Evolutionary conservation across 805 yeast species (phyloP), one percentile per base, ranked within the genome.

Genomic region (Ogataea degrootiae): DNA sequence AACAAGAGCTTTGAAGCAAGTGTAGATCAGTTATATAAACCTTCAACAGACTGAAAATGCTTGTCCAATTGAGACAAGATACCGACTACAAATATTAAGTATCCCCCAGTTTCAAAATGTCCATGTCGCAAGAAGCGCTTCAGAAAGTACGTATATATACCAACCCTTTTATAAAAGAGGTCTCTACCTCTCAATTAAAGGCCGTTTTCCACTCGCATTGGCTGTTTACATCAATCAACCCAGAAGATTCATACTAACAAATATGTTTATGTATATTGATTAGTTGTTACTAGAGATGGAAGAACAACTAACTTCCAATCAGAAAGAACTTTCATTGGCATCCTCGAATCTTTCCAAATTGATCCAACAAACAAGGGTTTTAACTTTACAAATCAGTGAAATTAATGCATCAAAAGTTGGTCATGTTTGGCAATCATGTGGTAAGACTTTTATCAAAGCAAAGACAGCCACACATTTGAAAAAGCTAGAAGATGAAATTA

Each of bases 391-490:
- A 8, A 66, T 74, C 34, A 61, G 73, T 34, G 86, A 85, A 54
- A 69, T 89, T 43, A 69, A 67, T 23, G 54, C 50, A 29, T 67
- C 75, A 14, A 73, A 69, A 9, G 70, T 70, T 19, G 75, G 77
- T 9, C 61, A 61, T 8, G 91, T 90, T 5, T 90, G 96, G 94
- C 80, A 87, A 61, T 87, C 95, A 5, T 78, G 87, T 34, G 97
- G 97, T 29, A 85, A 85, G 65, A 78, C 88, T 31, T 86, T 85
- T 62, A 67, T 85, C 9, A 63, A 68, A 40, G 73, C 73, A 5
- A 71, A 72, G 26, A 70, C 71, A 3, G 57, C 63, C 4, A 66
- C 70, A 4, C 86, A 87, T 65, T 63, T 75, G 41, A 58, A 62
- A 12, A 73, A 72, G 44, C 65, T 88, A 34, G 61, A 70, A 21